Conservation (phyloP, 2,329 filamentous ascomycete species). For the Periconia sp. region DNA sequence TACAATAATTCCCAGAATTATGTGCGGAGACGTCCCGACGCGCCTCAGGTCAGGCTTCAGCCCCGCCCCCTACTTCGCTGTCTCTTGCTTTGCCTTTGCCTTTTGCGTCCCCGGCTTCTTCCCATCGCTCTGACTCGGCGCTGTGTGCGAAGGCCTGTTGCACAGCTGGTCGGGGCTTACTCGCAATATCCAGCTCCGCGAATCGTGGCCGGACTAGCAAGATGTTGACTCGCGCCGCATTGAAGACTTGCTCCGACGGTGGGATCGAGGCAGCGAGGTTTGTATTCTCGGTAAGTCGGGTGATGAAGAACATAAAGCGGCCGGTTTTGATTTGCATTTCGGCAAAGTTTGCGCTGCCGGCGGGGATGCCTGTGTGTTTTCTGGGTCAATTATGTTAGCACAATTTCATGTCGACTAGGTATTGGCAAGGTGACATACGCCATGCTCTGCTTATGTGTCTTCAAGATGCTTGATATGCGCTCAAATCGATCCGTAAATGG, state of each 20-base stretch:
- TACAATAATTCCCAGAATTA: too few species aligned
- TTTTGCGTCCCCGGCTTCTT: constrained; percentile 6
- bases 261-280: constrained; percentile 93
- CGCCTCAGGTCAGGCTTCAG: too few species aligned
- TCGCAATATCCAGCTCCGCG: constrained; percentile 62
- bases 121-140: constrained; percentile 26
- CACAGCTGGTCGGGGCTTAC: constrained; percentile 41
- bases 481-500: constrained; percentile 93
- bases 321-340: constrained; percentile 81
- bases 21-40: too few species aligned
- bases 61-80: neutral
- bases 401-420: neutral
- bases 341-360: constrained; percentile 80
- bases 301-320: constrained; percentile 90
- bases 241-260: constrained; percentile 89
- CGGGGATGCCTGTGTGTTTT: constrained; percentile 79
- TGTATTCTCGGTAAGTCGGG: constrained; percentile 95
- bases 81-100: constrained; percentile 26
- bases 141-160: constrained; percentile 45
- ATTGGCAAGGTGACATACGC: constrained; percentile 48
- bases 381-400: constrained; percentile 41
- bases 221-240: constrained; percentile 88
- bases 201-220: constrained; percentile 86
- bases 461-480: constrained; percentile 95
- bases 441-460: constrained; percentile 90